Percentiles rank a stretch among this genome's conserved stretches.
These are phyloP conservation scores for Diospyros lotus DNA, from an alignment of 148 eudicot species.

Conservation along the genomic window DNA sequence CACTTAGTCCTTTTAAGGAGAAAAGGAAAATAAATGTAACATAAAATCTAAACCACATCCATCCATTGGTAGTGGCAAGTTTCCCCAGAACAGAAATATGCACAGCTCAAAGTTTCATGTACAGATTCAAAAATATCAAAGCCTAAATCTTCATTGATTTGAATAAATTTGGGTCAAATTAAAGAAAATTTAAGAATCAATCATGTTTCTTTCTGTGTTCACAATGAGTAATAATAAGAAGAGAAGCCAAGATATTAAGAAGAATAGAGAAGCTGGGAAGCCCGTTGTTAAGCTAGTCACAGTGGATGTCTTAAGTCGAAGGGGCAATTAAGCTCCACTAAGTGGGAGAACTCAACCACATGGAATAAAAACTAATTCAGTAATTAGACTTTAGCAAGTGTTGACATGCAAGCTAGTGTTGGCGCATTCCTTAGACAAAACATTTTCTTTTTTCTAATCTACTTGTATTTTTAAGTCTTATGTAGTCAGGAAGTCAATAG, in stretches of 20 bases:
- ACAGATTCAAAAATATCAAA: not conserved
- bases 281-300: not conserved
- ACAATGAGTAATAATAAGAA: not conserved
- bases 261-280: not conserved
- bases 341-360: too few species aligned
- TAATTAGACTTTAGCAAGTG: not conserved
- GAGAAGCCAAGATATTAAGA: not conserved
- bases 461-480: too few species aligned
- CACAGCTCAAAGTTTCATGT: not conserved
- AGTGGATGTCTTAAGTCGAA: too few species aligned
- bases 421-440: too few species aligned
- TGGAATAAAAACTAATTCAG: not conserved
- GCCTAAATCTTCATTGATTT: too few species aligned
- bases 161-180: not conserved
- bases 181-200: too few species aligned
- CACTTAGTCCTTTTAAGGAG: not conserved
- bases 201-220: not conserved
- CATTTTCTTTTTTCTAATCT: too few species aligned
- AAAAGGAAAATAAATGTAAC: not conserved
- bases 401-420: too few species aligned
- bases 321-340: too few species aligned
- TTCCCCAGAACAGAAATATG: not conserved
- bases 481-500: too few species aligned
- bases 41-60: not conserved
- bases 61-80: not conserved